Base-by-base conservation (phyloP, 78 protist genomes). In the Dictyostelium brefeldianum region DNA sequence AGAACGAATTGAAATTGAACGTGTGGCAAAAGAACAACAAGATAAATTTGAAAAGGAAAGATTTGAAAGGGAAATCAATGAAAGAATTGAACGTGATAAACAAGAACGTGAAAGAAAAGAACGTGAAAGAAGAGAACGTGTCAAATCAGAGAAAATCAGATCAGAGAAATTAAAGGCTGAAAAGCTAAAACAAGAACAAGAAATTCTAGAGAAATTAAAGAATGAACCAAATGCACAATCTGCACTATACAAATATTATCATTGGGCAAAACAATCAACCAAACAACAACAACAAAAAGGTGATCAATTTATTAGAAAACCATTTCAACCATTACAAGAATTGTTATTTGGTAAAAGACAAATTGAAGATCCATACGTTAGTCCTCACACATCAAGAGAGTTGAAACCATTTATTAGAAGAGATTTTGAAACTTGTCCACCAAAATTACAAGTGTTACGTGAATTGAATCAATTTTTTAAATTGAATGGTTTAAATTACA, bases 361-460 rank as follows among this genome's bases (percentile, higher is more conserved):
- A 15, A 18, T 46, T 9, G 29, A 57, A 5, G 43, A 85, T 43
- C 92, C 92, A 12, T 74, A 59, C 29, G 47, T 85, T 67, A 85
- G 92, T 85, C 92, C 92, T 14, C 83, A 75, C n/a, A 85, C 92
- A 10, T 56, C 92, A 4, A 71, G 92, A 74, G 92, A 74, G 47
- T 56, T 91, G 27, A 80, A 81, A 46, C 69, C 95, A 18, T 91
- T 73, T 50, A 91, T 91, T 73, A 53, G 95, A 53, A 29, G 95
- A 22, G 95, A 91, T 27, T 91, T 51, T 81, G 95, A 91, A 53
- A 70, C 89, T 0, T 31, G 20, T 15, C 89, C 95, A 3, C 46
- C 31, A 4, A 51, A 70, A 27, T 27, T 91, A 78, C 53, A 29
- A n/a, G 27, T 73, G 12, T 47, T 91, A 31, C 51, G 95, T 3